Conservation (phyloP, 2,329 filamentous ascomycete genomes). For the Alternaria infectoria region DNA sequence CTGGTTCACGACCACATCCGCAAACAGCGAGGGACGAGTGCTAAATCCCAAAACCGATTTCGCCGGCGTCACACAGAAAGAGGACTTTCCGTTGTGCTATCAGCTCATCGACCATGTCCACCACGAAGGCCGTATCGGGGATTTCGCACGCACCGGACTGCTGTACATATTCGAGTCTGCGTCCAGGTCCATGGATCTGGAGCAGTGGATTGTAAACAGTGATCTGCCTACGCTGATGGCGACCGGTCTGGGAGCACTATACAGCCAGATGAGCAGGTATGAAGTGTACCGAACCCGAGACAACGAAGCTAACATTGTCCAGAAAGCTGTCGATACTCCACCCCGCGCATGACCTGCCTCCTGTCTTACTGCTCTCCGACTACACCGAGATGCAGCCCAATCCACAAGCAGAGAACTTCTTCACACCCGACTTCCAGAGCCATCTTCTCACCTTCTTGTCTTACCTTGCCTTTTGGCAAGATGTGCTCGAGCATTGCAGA, state of each 20-base stretch:
- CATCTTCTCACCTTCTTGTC: slow-evolving; percentile 94
- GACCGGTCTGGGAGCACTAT: slow-evolving; percentile 82
- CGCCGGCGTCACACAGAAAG: slow-evolving; percentile 81
- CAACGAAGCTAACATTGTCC: slow-evolving; percentile 12
- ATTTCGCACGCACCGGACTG: slow-evolving; percentile 92
- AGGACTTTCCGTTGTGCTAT: slow-evolving; percentile 96
- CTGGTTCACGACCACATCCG: slow-evolving; percentile 75
- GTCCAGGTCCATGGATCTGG: slow-evolving; percentile 78
- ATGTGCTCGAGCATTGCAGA: slow-evolving; percentile 93
- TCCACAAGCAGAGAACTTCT: slow-evolving; percentile 71
- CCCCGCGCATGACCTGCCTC: slow-evolving; percentile 75
- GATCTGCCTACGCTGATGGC: slow-evolving; percentile 97
- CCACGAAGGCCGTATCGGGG: slow-evolving; percentile 89
- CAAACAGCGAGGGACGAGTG: slow-evolving; percentile 49
- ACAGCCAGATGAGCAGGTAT: slow-evolving; percentile 70
- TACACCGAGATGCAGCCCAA: slow-evolving; percentile 75
- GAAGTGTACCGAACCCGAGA: slow-evolving; percentile 5
- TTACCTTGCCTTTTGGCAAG: slow-evolving; percentile 96
- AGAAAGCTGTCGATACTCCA: slow-evolving; percentile 84
- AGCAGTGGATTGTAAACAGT: slow-evolving; percentile 97
- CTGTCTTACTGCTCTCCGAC: slow-evolving; percentile 87
- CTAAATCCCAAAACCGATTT: slow-evolving; percentile 70
- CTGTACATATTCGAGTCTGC: slow-evolving; percentile 96
- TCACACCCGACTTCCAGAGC: slow-evolving; percentile 76
- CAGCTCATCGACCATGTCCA: slow-evolving; percentile 96